phyloP scores from a whole-genome alignment of 2,329 filamentous ascomycete genomes.

The Xylaria multiplex region DNA sequence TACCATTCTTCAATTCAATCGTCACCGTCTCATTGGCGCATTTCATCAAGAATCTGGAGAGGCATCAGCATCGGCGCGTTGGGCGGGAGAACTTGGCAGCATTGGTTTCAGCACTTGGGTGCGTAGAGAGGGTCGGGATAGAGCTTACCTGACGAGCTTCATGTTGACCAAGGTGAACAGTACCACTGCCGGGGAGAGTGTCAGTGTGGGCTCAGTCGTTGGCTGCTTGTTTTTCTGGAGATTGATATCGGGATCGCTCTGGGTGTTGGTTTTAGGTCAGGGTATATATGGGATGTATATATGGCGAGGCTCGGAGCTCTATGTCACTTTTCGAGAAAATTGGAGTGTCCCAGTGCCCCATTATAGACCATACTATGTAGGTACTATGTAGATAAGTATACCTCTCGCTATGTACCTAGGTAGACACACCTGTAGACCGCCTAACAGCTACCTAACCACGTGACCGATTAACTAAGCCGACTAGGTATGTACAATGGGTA shows the following conservation, averaged over 20 bases:
- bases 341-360: constrained; percentile 1
- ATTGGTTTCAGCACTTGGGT: constrained; percentile 57
- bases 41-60: constrained; percentile 94
- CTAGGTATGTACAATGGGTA: too few species aligned
- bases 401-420: not conserved
- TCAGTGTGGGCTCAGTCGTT: constrained; percentile 14
- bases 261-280: constrained; percentile 13
- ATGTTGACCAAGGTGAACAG: constrained; percentile 64
- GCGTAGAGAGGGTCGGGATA: constrained; percentile 44
- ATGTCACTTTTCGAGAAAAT: constrained; percentile 36
- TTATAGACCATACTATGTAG: not conserved
- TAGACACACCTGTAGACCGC: constrained; percentile 4
- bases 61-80: constrained; percentile 47
- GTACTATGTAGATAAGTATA: not conserved
- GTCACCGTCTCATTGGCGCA: constrained; percentile 98
- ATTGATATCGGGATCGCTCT: constrained; percentile 33
- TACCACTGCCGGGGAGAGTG: constrained; percentile 14
- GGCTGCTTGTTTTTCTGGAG: constrained; percentile 21
- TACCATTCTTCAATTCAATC: constrained; percentile 98
- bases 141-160: constrained; percentile 93
- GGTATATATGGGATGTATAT: constrained; percentile 6
- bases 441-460: not conserved
- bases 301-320: constrained; percentile 31
- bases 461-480: not conserved
- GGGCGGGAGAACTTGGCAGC: constrained; percentile 49